Conservation (phyloP, 768 basidiomycete genomes). For the Dictyophora rubrovolvata region DNA sequence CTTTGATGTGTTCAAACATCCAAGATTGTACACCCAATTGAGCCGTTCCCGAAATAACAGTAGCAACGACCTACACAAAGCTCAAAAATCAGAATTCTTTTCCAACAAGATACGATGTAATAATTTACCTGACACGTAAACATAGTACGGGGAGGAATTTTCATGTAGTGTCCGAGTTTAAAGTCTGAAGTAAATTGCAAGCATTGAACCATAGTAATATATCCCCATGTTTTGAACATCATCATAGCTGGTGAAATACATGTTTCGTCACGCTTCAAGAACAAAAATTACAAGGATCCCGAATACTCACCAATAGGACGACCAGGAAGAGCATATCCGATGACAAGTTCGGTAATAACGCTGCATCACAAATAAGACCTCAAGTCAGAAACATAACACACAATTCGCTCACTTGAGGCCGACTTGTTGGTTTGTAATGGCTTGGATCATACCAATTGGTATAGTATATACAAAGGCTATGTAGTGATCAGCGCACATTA, state of each 20-base stretch:
- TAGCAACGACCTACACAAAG: constrained; percentile 19
- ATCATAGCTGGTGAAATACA: constrained; percentile 36
- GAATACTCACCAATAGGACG: constrained; percentile 43
- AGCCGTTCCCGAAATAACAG: constrained; percentile 36
- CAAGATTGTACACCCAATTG: constrained; percentile 12
- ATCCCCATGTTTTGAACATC: constrained; percentile 60
- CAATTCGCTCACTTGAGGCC: constrained; percentile 29
- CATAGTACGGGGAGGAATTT: constrained; percentile 75
- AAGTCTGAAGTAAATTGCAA: constrained; percentile 61
- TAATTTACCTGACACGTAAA: constrained; percentile 48
- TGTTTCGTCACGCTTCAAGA: neutral
- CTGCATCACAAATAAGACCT: neutral
- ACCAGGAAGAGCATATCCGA: constrained; percentile 71
- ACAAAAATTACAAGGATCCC: neutral
- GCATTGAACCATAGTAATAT: constrained; percentile 51
- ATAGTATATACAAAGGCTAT: constrained; percentile 41
- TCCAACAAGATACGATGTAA: neutral
- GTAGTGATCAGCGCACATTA: neutral
- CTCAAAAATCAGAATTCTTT: neutral
- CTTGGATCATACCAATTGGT: constrained; percentile 74
- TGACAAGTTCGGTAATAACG: constrained; percentile 68
- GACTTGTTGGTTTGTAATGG: constrained; percentile 78
- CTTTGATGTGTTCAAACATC: constrained; percentile 49
- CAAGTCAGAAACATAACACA: neutral
- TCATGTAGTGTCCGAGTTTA: constrained; percentile 84